Percentiles rank a stretch among this genome's conserved stretches.
Conservation (phyloP, 306 rosid genomes). For the Vigna hirtella region DNA sequence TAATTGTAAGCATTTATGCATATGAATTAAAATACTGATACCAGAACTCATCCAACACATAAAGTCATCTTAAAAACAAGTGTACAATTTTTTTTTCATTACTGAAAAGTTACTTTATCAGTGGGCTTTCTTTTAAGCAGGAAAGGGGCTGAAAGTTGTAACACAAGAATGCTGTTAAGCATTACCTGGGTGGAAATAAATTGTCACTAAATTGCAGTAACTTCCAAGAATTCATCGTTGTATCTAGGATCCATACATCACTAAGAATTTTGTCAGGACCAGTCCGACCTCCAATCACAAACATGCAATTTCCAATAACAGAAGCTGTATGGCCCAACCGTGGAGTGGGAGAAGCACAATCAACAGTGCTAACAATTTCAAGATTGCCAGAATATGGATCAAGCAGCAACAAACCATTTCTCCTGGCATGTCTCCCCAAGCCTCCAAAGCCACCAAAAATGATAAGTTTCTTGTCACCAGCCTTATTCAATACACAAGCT, state of each 20-base stretch:
- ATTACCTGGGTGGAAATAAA: slow-evolving; percentile 80
- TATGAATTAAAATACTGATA: slow-evolving; percentile 12
- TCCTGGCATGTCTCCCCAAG: slow-evolving; percentile 82
- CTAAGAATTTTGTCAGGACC: slow-evolving; percentile 80
- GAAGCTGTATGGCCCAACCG: slow-evolving; percentile 84
- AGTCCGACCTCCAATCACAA: slow-evolving; percentile 86
- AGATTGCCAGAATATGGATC: slow-evolving; percentile 63
- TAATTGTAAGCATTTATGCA: slow-evolving; percentile 4
- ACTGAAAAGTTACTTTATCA: slow-evolving; percentile 7
- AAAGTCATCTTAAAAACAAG: neutral
- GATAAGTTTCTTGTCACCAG: slow-evolving; percentile 48
- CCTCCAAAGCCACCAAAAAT: slow-evolving; percentile 98
- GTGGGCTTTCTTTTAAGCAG: neutral
- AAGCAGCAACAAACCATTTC: slow-evolving; percentile 67
- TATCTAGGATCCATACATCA: slow-evolving; percentile 76
- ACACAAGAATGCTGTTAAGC: slow-evolving; percentile 28
- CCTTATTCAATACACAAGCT: slow-evolving; percentile 53
- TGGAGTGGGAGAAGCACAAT: slow-evolving; percentile 62
- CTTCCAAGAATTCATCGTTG: slow-evolving; percentile 64
- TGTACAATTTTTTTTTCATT: neutral
- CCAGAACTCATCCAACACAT: slow-evolving; percentile 10
- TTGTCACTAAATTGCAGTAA: slow-evolving; percentile 59
- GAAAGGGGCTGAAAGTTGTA: neutral
- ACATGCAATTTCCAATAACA: slow-evolving; percentile 67
- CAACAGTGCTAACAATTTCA: slow-evolving; percentile 48